phyloP scores from a whole-genome alignment of 2,329 filamentous ascomycete genomes.

The Venturia oleaginea region DNA sequence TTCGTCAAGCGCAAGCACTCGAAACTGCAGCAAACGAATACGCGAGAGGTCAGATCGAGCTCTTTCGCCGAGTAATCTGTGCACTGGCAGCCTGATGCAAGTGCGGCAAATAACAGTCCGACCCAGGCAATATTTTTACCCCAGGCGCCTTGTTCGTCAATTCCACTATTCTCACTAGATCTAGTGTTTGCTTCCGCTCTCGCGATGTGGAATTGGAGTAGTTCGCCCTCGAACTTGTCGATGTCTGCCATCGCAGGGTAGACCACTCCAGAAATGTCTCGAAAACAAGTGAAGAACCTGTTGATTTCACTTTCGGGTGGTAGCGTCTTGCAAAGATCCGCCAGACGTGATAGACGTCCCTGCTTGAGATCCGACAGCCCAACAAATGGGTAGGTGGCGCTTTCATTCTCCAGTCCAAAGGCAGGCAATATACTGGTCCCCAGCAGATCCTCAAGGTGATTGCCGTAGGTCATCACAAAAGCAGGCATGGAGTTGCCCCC shows the following conservation, averaged over 20 bases:
- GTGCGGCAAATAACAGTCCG: conserved; percentile 50
- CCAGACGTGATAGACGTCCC: conserved; percentile 47
- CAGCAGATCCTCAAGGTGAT: conserved; percentile 39
- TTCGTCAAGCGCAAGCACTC: conserved; percentile 56
- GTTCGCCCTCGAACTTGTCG: conserved; percentile 43
- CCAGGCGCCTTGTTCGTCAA: conserved; percentile 47
- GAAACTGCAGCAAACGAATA: conserved; percentile 56
- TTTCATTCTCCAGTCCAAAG: conserved; percentile 55
- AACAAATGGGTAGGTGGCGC: conserved; percentile 56
- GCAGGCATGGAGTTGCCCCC: conserved; percentile 54
- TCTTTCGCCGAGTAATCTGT: conserved; percentile 50
- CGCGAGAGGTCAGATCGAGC: conserved; percentile 53
- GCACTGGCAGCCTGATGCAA: conserved; percentile 55
- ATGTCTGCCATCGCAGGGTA: conserved; percentile 53
- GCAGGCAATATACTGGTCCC: conserved; percentile 54
- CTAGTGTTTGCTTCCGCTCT: conserved; percentile 30
- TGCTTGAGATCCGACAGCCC: conserved; percentile 54
- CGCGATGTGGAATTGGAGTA: conserved; percentile 45
- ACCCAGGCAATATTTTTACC: conserved; percentile 51
- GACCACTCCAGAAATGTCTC: conserved; percentile 49
- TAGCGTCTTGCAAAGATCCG: conserved; percentile 49
- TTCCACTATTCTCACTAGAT: conserved; percentile 23
- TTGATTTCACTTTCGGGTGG: conserved; percentile 50
- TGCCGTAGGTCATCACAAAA: conserved; percentile 45
- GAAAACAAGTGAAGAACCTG: conserved; percentile 38